A percentile compares a stretch with the other conserved stretches of the same genome.
Evolutionary conservation across 306 rosid genomes (phyloP).

Genomic region (Malus orientalis): DNA sequence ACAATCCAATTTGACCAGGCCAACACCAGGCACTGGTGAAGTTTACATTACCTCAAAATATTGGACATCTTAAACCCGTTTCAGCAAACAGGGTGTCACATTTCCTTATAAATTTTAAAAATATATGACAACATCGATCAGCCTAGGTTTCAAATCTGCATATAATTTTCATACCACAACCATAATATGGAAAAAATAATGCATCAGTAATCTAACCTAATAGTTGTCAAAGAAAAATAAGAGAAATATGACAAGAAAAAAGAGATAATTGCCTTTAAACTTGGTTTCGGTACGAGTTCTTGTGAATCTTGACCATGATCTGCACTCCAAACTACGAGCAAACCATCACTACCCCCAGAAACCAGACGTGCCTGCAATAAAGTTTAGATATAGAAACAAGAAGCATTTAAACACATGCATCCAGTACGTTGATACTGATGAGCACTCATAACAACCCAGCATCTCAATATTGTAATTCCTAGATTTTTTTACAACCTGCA

Average conservation of each 20-base stretch:
- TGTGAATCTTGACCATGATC: conserved; percentile 95
- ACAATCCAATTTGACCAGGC: neutral
- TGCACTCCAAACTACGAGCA: conserved; percentile 95
- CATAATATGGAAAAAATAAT: conserved; percentile 1
- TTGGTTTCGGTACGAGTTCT: conserved; percentile 94
- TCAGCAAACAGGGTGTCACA: neutral
- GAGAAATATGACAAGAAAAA: neutral
- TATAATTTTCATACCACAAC: neutral
- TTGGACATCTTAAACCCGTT: conserved; percentile 11
- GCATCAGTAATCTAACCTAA: conserved; percentile 11
- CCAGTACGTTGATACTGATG: neutral
- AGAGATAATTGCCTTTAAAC: conserved; percentile 58
- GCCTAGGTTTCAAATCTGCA: neutral
- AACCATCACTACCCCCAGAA: conserved; percentile 93
- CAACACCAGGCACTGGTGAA: neutral
- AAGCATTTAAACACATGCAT: neutral
- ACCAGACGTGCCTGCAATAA: conserved; percentile 78
- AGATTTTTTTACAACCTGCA: neutral
- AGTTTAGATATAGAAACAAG: conserved; percentile 13
- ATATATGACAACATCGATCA: conserved; percentile 10
- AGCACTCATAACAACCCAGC: neutral
- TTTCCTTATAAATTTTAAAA: conserved; percentile 1
- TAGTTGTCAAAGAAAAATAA: neutral
- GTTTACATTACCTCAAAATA: neutral
- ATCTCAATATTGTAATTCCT: neutral